Evolutionary conservation across 192 early-diverging fungal genomes (phyloP).

Genomic region (Lobosporangium transversale): DNA sequence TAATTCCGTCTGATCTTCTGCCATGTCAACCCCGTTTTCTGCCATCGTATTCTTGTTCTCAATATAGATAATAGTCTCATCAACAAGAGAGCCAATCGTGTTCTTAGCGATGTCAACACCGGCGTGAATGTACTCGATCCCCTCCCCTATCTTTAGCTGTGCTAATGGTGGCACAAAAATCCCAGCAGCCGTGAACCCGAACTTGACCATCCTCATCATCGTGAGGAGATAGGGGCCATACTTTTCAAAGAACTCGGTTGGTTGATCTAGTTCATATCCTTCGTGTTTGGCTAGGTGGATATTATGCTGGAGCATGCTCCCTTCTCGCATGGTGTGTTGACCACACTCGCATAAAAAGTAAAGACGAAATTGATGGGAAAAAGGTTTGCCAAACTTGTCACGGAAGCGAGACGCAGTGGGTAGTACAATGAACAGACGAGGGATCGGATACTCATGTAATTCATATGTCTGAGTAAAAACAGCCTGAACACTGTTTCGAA

Average conservation of each 20-base stretch:
- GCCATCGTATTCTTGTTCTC: not conserved
- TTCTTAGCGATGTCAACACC: not conserved
- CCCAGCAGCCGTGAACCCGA: not conserved
- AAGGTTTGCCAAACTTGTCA: not conserved
- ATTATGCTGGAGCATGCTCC: not conserved
- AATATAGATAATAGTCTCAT: not conserved
- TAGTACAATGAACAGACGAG: conserved; percentile 24
- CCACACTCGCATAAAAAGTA: conserved; percentile 22
- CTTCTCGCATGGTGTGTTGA: conserved; percentile 2
- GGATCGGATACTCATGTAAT: conserved; percentile 25
- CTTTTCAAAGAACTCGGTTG: conserved; percentile 18
- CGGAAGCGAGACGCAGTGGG: not conserved
- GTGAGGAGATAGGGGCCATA: conserved; percentile 10
- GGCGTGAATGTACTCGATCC: not conserved
- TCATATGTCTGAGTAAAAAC: conserved; percentile 20
- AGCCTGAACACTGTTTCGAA: not conserved
- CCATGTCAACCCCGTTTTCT: not conserved
- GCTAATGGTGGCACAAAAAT: conserved; percentile 3
- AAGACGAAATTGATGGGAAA: not conserved
- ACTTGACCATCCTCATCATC: conserved; percentile 18
- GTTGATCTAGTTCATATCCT: conserved; percentile 8
- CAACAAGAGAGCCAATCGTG: not conserved
- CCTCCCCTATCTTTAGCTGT: not conserved
- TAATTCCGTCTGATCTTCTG: not conserved
- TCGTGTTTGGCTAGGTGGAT: conserved; percentile 22